Base-by-base conservation (phyloP, 2,329 filamentous ascomycete species). In the Talaromyces sp. region DNA sequence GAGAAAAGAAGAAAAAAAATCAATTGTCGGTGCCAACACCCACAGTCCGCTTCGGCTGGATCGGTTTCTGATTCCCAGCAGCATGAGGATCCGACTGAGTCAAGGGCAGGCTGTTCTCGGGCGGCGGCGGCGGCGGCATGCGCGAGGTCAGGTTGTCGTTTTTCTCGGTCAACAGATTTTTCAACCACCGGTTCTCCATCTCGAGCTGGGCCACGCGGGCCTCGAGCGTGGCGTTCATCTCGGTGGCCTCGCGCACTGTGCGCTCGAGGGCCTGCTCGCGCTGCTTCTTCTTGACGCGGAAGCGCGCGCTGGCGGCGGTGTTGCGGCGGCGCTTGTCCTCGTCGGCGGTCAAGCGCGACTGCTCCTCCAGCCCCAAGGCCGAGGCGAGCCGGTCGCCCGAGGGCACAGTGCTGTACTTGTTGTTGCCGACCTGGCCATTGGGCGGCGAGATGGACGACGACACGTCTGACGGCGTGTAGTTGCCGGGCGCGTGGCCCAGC, bases 281-380 rank as follows among this genome's bases (percentile, higher is more conserved):
- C 79, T 93, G 90, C 86, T 96, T 96, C 88, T 96, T 96, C 86
- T 96, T 96, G 69, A 96, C 87, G 61, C 91, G 89, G 83, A 96
- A 96, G 35, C 91, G 89, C n/a, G 91, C 91, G 66, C 89, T 92
- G 56, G 91, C 91, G 17, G 91, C 91, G 1, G 92, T 96, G 78
- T 96, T 96, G 63, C 91, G 87, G 63, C 91, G 86, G 60, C 91
- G 88, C 82, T 96, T 96, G 74, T 96, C 91, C 77, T 96, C 92
- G 73, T 96, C 91, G 21, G 91, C 91, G n/a, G 87, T 88, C 3
- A 88, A 65, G 27, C 89, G 87, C 10, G 89, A 57, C 11, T 61
- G 58, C 29, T 64, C 63, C 19, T 64, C 63, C 24, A 89, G 83
- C 67, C 77, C 83, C 62, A 86, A 65, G 52, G 82, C 76, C 59